These are phyloP conservation scores for Gossypium davidsonii DNA, from an alignment of 441 rosid species.

Conservation along the genomic window DNA sequence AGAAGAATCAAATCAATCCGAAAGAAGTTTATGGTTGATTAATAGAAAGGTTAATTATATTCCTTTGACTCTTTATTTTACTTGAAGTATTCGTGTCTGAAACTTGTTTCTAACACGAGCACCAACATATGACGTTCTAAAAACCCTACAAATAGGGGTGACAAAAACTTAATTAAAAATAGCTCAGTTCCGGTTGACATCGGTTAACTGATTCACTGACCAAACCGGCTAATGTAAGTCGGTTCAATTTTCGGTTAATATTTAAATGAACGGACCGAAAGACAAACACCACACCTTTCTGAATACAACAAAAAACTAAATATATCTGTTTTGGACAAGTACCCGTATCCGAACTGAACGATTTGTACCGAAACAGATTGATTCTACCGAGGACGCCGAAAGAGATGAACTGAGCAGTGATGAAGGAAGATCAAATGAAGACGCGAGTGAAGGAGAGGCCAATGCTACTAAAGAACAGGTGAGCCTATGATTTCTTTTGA, in stretches of 20 bases:
- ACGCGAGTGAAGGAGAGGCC: constrained; percentile 8
- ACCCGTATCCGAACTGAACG: not conserved
- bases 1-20: constrained; percentile 12
- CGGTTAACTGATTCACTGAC: too few species aligned
- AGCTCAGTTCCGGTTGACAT: too few species aligned
- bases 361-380: constrained; percentile 23
- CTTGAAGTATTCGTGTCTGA: not conserved
- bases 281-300: too few species aligned
- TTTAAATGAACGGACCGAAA: too few species aligned
- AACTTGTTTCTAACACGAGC: not conserved
- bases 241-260: too few species aligned
- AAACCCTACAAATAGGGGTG: too few species aligned
- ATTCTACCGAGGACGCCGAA: constrained; percentile 23
- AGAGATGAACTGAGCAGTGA: not conserved
- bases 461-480: constrained; percentile 14
- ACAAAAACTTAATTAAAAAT: too few species aligned
- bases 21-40: constrained; percentile 21
- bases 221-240: too few species aligned
- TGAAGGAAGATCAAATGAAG: constrained; percentile 11
- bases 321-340: too few species aligned
- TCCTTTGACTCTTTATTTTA: not conserved
- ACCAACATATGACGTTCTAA: not conserved
- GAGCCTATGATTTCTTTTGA: not conserved
- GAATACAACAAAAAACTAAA: not conserved
- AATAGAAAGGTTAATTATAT: constrained; percentile 34